Evolutionary conservation across 306 rosid genomes (phyloP), one percentile per base, ranked within the genome.

Genomic region (Glycyrrhiza uralensis): DNA sequence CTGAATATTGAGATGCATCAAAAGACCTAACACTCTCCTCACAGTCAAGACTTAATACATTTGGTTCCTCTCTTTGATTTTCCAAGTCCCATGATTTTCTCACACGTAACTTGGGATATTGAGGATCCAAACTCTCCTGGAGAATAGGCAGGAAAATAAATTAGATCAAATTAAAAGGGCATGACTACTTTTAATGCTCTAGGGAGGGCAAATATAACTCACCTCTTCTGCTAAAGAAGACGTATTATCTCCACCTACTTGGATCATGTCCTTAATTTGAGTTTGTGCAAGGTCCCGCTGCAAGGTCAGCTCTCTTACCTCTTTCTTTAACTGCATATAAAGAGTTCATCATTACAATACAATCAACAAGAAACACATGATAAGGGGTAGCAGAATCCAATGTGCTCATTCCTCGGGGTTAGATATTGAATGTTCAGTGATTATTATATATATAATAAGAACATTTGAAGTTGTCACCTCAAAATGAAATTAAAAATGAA

Each of bases 201-300:
- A 72, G 54, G 57, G 22, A 7, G 8, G 36, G 33, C 24, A 51
- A 70, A 60, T 75, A 42, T 42, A 80, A 78, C 90, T 76, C 66
- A 90, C 97, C 84, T 65, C 60, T 56, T 77, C 80, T 24, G 32
- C 18, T 66, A 82, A 70, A 74, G 86, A 74, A 71, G 88, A 80
- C 57, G 22, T 74, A 42, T 84, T 89, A 32, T 85, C 92, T 72
- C 69, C 89, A 29, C 85, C 79, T 70, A 71, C 87, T 78, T 58
- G 82, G 39, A 92, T 78, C 76, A 89, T 80, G 81, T 89, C 93
- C 83, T 82, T 89, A 33, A 92, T 86, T 83, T 86, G 90, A 78
- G 88, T 79, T 33, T 86, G 90, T 44, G 96, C 96, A 78, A 79
- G 76, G 76, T 95, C 93, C 15, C 85, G 82, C 79, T 95, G 88